phyloP scores from a whole-genome alignment of 1,139 yeast genomes.

The Hemisphaericaspora xylanilytica region DNA sequence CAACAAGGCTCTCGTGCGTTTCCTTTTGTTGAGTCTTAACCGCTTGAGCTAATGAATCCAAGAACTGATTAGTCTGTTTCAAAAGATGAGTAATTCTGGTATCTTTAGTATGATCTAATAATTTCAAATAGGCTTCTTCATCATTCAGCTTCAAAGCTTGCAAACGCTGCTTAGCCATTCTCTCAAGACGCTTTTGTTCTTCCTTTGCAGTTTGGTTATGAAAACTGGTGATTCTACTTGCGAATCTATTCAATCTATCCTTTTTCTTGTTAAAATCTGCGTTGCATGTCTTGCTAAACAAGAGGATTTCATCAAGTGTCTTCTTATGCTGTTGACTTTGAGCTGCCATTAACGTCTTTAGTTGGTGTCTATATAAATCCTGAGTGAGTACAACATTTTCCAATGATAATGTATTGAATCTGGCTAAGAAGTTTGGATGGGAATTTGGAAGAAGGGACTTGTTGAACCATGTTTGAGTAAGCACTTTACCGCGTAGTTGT shows the following conservation, averaged over 20 bases:
- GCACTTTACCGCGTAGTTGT: slow-evolving; percentile 60
- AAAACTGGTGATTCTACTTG: slow-evolving; percentile 40
- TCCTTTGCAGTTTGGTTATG: slow-evolving; percentile 66
- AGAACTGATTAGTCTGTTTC: slow-evolving; percentile 73
- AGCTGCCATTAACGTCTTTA: slow-evolving; percentile 41
- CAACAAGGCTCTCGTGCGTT: slow-evolving; percentile 32
- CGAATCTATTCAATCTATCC: slow-evolving; percentile 18
- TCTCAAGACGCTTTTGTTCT: slow-evolving; percentile 70
- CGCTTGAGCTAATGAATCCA: slow-evolving; percentile 74
- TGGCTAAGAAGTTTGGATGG: slow-evolving; percentile 75
- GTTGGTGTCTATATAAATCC: slow-evolving; percentile 39
- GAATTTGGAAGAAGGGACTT: slow-evolving; percentile 66
- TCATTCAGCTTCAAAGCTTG: slow-evolving; percentile 82
- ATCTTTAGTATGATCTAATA: slow-evolving; percentile 79
- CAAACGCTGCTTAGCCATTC: slow-evolving; percentile 79
- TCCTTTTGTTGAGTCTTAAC: slow-evolving; percentile 73
- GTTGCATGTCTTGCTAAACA: slow-evolving; percentile 9
- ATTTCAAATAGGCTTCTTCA: slow-evolving; percentile 79
- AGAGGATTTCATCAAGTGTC: slow-evolving; percentile 34
- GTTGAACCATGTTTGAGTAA: slow-evolving; percentile 65
- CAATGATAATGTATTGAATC: slow-evolving; percentile 53
- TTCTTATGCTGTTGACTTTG: slow-evolving; percentile 43
- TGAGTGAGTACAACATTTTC: slow-evolving; percentile 46
- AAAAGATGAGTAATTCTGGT: slow-evolving; percentile 78
- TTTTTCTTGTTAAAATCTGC: slow-evolving; percentile 7